Percentiles rank a stretch among this genome's conserved stretches.
Conservation (phyloP, 2,329 filamentous ascomycete genomes). For the Aspergillus ibericus region DNA sequence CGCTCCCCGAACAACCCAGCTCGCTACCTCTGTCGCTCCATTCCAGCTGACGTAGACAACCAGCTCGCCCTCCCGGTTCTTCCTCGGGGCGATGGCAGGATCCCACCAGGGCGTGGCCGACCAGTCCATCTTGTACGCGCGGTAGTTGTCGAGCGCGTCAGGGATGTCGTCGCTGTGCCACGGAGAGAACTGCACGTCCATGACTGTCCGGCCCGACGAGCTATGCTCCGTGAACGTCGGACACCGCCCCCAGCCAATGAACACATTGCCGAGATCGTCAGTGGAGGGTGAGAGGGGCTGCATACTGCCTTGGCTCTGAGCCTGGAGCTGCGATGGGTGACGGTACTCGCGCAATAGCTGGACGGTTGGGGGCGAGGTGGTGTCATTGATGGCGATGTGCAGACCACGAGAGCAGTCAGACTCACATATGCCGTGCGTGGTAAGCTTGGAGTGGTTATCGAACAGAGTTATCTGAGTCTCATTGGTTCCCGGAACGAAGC, state of each 20-base stretch:
- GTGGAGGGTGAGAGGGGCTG: neutral
- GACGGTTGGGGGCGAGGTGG: slow-evolving; percentile 5
- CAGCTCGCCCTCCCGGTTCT: neutral
- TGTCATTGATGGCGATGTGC: slow-evolving; percentile 8
- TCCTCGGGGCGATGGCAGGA: neutral
- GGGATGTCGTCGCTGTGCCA: slow-evolving; percentile 11
- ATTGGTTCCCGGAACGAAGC: slow-evolving; percentile 4
- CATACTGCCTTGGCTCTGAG: slow-evolving; percentile 11
- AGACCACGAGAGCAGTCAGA: slow-evolving; percentile 11
- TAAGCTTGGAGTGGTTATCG: slow-evolving; percentile 11
- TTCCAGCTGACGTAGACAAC: slow-evolving; percentile 10
- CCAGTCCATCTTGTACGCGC: slow-evolving; percentile 9
- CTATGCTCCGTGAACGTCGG: slow-evolving; percentile 10
- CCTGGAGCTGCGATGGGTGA: slow-evolving; percentile 5
- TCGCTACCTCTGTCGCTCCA: slow-evolving; percentile 4
- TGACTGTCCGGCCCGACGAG: slow-evolving; percentile 5
- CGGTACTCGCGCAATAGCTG: slow-evolving; percentile 3
- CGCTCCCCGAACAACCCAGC: slow-evolving; percentile 7
- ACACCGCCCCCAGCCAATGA: slow-evolving; percentile 13
- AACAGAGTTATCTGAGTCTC: slow-evolving; percentile 9
- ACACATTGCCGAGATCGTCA: slow-evolving; percentile 7
- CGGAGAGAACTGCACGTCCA: slow-evolving; percentile 12
- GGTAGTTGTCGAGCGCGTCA: slow-evolving; percentile 10
- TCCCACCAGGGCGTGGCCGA: slow-evolving; percentile 8
- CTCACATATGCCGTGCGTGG: slow-evolving; percentile 7